A percentile compares a stretch with the other conserved stretches of the same genome.
These are phyloP conservation scores for Aspergillus tanneri DNA, from an alignment of 2,329 filamentous ascomycete genomes.

Conservation along the genomic window DNA sequence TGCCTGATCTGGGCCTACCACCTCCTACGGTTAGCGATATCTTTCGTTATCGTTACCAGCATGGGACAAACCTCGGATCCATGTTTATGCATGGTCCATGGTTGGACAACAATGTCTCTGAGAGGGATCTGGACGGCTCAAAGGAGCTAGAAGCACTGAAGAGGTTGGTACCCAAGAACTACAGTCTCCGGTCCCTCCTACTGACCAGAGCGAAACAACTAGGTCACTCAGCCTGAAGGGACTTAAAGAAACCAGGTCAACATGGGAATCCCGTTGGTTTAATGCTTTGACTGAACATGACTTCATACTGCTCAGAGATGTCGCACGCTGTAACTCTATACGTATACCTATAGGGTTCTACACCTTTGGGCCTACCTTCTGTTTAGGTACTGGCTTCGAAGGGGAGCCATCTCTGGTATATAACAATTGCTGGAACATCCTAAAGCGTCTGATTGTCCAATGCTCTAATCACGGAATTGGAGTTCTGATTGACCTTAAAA, in stretches of 20 bases:
- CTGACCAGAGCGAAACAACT: background rate
- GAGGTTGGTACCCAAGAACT: constrained; percentile 24
- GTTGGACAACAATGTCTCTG: constrained; percentile 54
- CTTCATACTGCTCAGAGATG: constrained; percentile 53
- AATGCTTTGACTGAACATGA: constrained; percentile 53
- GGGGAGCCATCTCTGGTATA: constrained; percentile 50
- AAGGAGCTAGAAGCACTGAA: constrained; percentile 56
- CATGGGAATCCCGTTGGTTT: constrained; percentile 57
- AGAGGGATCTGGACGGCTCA: constrained; percentile 38
- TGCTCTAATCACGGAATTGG: constrained; percentile 53
- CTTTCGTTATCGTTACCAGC: constrained; percentile 58
- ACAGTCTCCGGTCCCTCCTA: background rate
- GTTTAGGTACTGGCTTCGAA: constrained; percentile 53
- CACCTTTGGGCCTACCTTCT: constrained; percentile 54
- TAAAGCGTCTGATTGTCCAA: constrained; percentile 49
- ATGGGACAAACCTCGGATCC: constrained; percentile 59
- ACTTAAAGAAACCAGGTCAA: constrained; percentile 48
- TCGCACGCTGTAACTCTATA: constrained; percentile 57
- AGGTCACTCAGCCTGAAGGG: constrained; percentile 49
- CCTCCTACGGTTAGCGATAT: constrained; percentile 24
- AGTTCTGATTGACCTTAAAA: constrained; percentile 59
- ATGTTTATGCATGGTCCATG: constrained; percentile 62
- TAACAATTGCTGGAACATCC: constrained; percentile 52
- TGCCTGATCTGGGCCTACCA: background rate
- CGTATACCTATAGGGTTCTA: constrained; percentile 63